These are phyloP conservation scores for Kodamaea laetipori DNA, from an alignment of 805 yeast species.

Conservation along the genomic window DNA sequence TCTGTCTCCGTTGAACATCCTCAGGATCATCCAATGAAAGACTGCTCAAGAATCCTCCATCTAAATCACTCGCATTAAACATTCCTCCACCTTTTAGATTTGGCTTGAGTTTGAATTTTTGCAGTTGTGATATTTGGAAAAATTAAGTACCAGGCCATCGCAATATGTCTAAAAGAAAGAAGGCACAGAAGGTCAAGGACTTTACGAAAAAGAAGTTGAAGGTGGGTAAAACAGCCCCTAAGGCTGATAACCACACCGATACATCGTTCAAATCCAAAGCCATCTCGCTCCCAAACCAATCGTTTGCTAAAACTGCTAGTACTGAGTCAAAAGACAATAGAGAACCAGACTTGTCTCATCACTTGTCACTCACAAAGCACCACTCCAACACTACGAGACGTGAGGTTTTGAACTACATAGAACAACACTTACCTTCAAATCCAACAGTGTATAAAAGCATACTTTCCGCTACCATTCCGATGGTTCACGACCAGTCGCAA, in stretches of 20 bases:
- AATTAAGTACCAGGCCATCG: not conserved
- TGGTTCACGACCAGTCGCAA: conserved; percentile 65
- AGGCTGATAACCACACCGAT: conserved; percentile 76
- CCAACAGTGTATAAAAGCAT: conserved; percentile 59
- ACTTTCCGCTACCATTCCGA: conserved; percentile 57
- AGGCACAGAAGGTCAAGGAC: conserved; percentile 68
- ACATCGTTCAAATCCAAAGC: conserved; percentile 79
- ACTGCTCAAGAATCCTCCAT: conserved; percentile 25
- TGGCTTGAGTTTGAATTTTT: not conserved
- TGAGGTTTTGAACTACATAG: conserved; percentile 62
- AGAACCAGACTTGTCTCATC: conserved; percentile 55
- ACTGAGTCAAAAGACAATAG: conserved; percentile 19
- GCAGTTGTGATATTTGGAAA: not conserved
- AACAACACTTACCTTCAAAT: conserved; percentile 52
- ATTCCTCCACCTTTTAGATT: not conserved
- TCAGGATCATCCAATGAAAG: conserved; percentile 27
- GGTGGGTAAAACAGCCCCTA: conserved; percentile 81
- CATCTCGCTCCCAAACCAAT: conserved; percentile 50
- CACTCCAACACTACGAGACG: conserved; percentile 70
- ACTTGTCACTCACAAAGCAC: conserved; percentile 72
- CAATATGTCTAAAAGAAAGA: conserved; percentile 53
- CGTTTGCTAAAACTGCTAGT: conserved; percentile 25
- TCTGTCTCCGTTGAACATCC: conserved; percentile 2
- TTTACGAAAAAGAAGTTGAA: conserved; percentile 75
- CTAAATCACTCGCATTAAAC: conserved; percentile 13